phyloP scores from a whole-genome alignment of 352 stramenopile species.

The Pelagophyceae sp. region DNA sequence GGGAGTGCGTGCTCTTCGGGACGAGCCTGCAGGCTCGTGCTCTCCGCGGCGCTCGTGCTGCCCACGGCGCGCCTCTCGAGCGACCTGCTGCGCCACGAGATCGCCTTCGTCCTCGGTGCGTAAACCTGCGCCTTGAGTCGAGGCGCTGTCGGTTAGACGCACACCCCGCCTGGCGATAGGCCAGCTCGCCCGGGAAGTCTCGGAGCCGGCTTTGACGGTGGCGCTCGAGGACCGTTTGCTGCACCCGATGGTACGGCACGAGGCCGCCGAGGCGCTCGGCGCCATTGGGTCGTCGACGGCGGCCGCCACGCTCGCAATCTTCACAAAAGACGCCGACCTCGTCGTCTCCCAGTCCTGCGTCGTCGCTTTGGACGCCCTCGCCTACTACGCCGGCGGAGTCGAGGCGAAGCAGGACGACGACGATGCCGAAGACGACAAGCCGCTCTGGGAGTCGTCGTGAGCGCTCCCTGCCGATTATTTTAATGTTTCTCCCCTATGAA shows the following conservation, averaged over 20 bases:
- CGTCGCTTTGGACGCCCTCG: slow-evolving; percentile 89
- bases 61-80: slow-evolving; percentile 30
- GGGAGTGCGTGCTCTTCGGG: too few relatives aligned
- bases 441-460: too few relatives aligned
- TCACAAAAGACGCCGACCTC: slow-evolving; percentile 57
- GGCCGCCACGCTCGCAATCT: slow-evolving; percentile 72
- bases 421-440: neutral
- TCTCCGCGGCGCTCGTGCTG: neutral
- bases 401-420: neutral
- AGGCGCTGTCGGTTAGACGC: too few relatives aligned
- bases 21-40: neutral
- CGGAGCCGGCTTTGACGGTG: slow-evolving; percentile 69
- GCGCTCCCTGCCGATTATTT: too few relatives aligned
- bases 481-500: too few relatives aligned
- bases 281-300: slow-evolving; percentile 77
- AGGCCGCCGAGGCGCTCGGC: slow-evolving; percentile 89
- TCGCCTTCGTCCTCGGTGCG: slow-evolving; percentile 84
- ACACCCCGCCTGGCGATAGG: too few relatives aligned
- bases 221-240: slow-evolving; percentile 74
- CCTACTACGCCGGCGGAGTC: slow-evolving; percentile 76
- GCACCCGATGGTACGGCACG: slow-evolving; percentile 94
- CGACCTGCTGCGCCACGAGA: slow-evolving; percentile 73
- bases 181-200: slow-evolving; percentile 76
- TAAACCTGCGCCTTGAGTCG: too few relatives aligned
- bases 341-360: slow-evolving; percentile 88